Conservation (phyloP, 1,284 basidiomycete species). For the Stereum hirsutum region DNA sequence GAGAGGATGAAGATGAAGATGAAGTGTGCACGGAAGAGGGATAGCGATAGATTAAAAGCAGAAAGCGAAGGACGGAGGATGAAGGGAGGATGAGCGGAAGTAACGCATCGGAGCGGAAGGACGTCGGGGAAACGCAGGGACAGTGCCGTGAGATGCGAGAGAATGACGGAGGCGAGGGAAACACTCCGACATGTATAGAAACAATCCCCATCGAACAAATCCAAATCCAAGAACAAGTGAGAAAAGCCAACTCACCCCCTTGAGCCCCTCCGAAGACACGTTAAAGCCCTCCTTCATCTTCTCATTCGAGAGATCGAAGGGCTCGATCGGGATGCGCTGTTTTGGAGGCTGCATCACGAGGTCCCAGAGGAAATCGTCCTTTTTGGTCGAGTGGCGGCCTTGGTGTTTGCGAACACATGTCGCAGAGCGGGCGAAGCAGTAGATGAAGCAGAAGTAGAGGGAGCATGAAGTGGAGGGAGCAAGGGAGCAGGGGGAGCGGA, state of each 20-base stretch:
- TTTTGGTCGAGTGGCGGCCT: conserved; percentile 79
- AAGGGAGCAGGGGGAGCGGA: no score
- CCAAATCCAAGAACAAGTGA: no score
- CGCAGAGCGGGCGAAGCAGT: conserved; percentile 6
- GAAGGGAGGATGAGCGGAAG: conserved; percentile 10
- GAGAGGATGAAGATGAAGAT: neutral
- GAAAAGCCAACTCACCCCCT: conserved; percentile 52
- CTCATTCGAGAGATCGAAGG: conserved; percentile 61
- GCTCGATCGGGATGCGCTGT: conserved; percentile 51
- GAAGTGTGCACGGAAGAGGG: no score
- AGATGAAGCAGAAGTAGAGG: neutral
- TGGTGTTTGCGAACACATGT: conserved; percentile 4
- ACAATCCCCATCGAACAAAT: no score
- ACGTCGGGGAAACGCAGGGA: no score
- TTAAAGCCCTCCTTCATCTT: conserved; percentile 66
- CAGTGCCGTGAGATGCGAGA: no score
- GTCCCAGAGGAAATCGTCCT: conserved; percentile 60
- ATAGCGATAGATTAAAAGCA: no score
- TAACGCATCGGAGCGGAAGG: no score
- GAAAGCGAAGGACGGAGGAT: no score
- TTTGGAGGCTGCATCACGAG: conserved; percentile 65
- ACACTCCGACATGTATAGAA: no score
- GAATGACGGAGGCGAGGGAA: no score
- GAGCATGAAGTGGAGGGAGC: no score
- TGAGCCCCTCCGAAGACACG: conserved; percentile 63